Evolutionary conservation across 2,329 filamentous ascomycete species (phyloP), one percentile per base, ranked within the genome.

Genomic region (Fusarium metavorans): DNA sequence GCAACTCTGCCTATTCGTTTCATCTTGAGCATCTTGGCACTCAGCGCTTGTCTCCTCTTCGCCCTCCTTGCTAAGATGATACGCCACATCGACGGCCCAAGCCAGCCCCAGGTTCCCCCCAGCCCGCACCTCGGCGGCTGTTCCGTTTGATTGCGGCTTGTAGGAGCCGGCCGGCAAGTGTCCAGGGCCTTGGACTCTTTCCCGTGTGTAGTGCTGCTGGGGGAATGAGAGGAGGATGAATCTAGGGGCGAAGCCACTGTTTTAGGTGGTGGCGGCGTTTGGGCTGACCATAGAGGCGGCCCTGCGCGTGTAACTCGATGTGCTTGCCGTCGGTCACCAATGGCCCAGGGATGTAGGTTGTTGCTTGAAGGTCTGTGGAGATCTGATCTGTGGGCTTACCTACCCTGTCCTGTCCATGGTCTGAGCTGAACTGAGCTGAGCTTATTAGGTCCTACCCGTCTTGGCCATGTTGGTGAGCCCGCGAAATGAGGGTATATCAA

Each of bases 201-300:
- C 5, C 48, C n/a, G 50, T 62, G 54, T 57, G 30, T 20, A 5
- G 7, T 34, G 35, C 23, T 14, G 43, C 48, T 61, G 63, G 50
- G 63, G 59, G 71, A 64, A 43, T 68, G 60, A 43, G 58, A 71
- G 48, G 48, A 71, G 70, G 71, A 64, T 65, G 58, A 30, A 41
- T 50, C 64, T 25, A 75, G 71, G 71, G 63, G 69, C 20, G 25
- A 71, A 74, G 74, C 74, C 74, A 76, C 74, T 58, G 74, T 76
- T 73, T 75, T 72, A 76, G 71, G 64, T 70, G 59, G 56, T 52
- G 63, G 68, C n/a, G 45, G 57, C 64, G 60, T 69, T 23, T 45
- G 61, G 54, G 59, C 48, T 58, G 45, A 68, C 59, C 2, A 50
- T 30, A 52, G 62, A 61, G 59, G 25, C 52, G 58, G 35, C 59